Percentiles rank a stretch among this genome's conserved stretches.
These are phyloP conservation scores for Fusarium ramigenum DNA, from an alignment of 2,329 filamentous ascomycete genomes.

Conservation along the genomic window DNA sequence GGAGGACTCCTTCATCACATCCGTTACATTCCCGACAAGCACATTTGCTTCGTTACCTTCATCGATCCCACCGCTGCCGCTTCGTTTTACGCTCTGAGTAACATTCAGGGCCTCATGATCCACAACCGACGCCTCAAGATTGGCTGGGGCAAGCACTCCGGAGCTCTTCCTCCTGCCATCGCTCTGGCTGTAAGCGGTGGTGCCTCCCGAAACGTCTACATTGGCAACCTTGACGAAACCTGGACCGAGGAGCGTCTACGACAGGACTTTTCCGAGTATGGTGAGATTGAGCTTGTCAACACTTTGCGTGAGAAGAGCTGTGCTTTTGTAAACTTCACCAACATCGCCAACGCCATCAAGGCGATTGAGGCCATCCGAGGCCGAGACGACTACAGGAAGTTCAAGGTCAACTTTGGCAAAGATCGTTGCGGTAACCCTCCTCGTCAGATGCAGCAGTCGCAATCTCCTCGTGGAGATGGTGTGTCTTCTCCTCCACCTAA, in stretches of 20 bases:
- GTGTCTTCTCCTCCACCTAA: constrained; percentile 66
- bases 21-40: constrained; percentile 99
- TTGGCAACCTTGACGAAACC: constrained; percentile 95
- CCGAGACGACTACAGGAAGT: constrained; percentile 95
- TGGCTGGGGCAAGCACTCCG: constrained; percentile 99
- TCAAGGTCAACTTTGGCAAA: constrained; percentile 99
- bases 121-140: constrained; percentile 98
- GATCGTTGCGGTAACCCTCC: constrained; percentile 97
- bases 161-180: constrained; percentile 93
- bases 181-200: constrained; percentile 95
- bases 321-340: constrained; percentile 99
- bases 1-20: constrained; percentile 97
- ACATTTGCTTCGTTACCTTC: constrained; percentile 99
- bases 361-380: constrained; percentile 95
- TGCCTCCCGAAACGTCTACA: constrained; percentile 97
- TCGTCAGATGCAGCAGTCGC: constrained; percentile 78
- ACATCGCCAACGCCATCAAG: constrained; percentile 99
- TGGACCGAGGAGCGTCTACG: constrained; percentile 96
- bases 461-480: constrained; percentile 73
- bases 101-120: constrained; percentile 98
- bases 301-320: constrained; percentile 98
- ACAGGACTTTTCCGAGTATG: constrained; percentile 96
- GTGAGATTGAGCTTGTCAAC: constrained; percentile 98
- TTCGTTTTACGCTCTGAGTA: constrained; percentile 97
- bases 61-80: constrained; percentile 98